Evolutionary conservation across 1,284 basidiomycete genomes (phyloP).

Genomic region (Sporisorium exsertum): DNA sequence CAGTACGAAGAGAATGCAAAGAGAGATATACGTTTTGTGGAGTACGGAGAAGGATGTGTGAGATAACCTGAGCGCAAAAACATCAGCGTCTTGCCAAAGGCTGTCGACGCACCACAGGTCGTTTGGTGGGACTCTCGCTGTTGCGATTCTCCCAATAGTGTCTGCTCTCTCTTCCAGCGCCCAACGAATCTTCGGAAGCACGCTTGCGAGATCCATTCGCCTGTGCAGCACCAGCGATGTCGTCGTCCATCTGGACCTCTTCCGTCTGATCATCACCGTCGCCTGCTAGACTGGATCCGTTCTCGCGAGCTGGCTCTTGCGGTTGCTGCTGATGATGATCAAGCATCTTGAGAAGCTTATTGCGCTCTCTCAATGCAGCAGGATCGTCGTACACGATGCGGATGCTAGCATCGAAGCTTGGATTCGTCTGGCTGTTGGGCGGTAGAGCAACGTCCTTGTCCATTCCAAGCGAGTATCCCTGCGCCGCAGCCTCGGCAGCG

Average conservation of each 20-base stretch:
- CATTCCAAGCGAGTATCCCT: slow-evolving; percentile 44
- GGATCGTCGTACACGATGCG: slow-evolving; percentile 60
- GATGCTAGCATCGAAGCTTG: slow-evolving; percentile 33
- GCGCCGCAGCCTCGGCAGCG: slow-evolving; percentile 46
- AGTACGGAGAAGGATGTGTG: background rate
- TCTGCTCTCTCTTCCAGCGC: slow-evolving; percentile 16
- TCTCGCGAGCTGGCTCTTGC: background rate
- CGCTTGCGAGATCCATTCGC: slow-evolving; percentile 9
- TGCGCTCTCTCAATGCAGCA: slow-evolving; percentile 43
- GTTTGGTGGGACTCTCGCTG: slow-evolving; percentile 46
- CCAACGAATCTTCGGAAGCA: slow-evolving; percentile 27
- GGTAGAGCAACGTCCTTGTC: slow-evolving; percentile 28
- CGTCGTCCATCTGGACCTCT: slow-evolving; percentile 2
- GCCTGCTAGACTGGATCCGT: background rate
- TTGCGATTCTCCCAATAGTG: slow-evolving; percentile 34
- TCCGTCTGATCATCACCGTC: slow-evolving; percentile 2
- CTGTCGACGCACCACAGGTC: slow-evolving; percentile 44
- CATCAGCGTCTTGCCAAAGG: slow-evolving; percentile 34
- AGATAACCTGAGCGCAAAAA: background rate
- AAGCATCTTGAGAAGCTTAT: slow-evolving; percentile 47
- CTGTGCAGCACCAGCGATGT: background rate
- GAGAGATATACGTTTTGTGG: too few species aligned
- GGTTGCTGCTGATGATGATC: slow-evolving; percentile 23
- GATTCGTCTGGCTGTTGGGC: slow-evolving; percentile 11
- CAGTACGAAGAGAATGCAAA: background rate